Evolutionary conservation across 352 stramenopile species (phyloP), one percentile per base, ranked within the genome.

Genomic region (Phytophthora fragariae): DNA sequence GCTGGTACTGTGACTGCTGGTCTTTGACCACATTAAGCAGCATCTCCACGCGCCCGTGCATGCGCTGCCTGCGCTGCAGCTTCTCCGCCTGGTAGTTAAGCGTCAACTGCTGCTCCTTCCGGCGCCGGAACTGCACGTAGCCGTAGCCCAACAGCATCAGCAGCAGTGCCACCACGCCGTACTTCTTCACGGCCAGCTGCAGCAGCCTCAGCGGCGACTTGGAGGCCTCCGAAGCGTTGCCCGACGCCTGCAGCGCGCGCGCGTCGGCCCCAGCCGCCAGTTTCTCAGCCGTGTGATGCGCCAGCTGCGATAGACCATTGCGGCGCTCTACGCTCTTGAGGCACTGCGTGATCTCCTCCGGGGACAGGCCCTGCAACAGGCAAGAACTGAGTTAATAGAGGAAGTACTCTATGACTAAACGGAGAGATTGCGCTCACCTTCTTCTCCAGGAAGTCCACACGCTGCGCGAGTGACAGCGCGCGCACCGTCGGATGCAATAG

Each of bases 361-460:
- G 80, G 2, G 84, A 84, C n/a, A 93, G 65, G 0, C 86, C 86
- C 41, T 50, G 41, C 41, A 50, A 5, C 41, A 21, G 41, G 37
- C 37, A 44, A 17, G 37, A 11, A 17, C 11, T n/a, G 41, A 1
- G 17, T 50, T 21, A 50, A 50, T 50, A 21, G 24, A 27, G 24
- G 24, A 3, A 27, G 24, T 3, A 27, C 24, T 27, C 24, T 21
- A 50, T 24, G 9, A 50, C 15, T 50, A 9, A 10, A 9, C 9
- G 41, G 41, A 21, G 41, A 21, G 15, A 10, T 50, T 50, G 41
- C 6, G 41, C 41, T 17, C 21, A 82, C 79, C 67, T 93, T 93
- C 50, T 86, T 79, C 77, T 93, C 86, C 10, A 93, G 65, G 50
- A 93, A 93, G 50, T 91, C 86, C 15, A 93, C 86, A 47, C 85